phyloP scores from a whole-genome alignment of 768 basidiomycete genomes.

The Heimioporus sp. region DNA sequence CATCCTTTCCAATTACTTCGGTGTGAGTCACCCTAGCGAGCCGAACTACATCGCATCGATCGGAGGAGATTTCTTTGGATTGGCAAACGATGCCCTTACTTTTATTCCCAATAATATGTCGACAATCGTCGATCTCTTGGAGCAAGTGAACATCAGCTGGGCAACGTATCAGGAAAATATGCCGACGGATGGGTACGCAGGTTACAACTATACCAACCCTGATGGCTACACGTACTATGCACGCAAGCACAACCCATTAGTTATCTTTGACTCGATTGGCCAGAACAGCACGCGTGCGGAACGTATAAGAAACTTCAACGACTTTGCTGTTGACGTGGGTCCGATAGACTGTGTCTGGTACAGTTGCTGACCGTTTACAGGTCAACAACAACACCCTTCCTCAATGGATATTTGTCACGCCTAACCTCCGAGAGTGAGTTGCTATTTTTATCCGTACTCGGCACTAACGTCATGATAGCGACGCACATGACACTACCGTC shows the following conservation, averaged over 20 bases:
- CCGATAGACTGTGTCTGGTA: background rate
- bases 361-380: slow-evolving; percentile 8
- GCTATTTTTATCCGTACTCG: background rate
- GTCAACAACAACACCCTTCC: slow-evolving; percentile 43
- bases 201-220: slow-evolving; percentile 33
- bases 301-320: slow-evolving; percentile 58
- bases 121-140: slow-evolving; percentile 59
- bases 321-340: slow-evolving; percentile 53
- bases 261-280: slow-evolving; percentile 52
- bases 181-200: slow-evolving; percentile 48
- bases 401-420: slow-evolving; percentile 63
- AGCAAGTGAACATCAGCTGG: slow-evolving; percentile 55
- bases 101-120: slow-evolving; percentile 47
- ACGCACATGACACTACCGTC: slow-evolving; percentile 59
- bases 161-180: slow-evolving; percentile 59
- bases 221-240: slow-evolving; percentile 48
- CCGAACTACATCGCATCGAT: slow-evolving; percentile 53
- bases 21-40: slow-evolving; percentile 56
- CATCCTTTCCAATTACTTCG: slow-evolving; percentile 44
- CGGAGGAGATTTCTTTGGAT: slow-evolving; percentile 55
- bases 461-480: slow-evolving; percentile 34
- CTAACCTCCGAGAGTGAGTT: slow-evolving; percentile 44
- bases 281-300: slow-evolving; percentile 37
- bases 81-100: slow-evolving; percentile 37
- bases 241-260: slow-evolving; percentile 56